These are phyloP conservation scores for Colletotrichum destructivum DNA, from an alignment of 2,329 filamentous ascomycete genomes.

Conservation along the genomic window DNA sequence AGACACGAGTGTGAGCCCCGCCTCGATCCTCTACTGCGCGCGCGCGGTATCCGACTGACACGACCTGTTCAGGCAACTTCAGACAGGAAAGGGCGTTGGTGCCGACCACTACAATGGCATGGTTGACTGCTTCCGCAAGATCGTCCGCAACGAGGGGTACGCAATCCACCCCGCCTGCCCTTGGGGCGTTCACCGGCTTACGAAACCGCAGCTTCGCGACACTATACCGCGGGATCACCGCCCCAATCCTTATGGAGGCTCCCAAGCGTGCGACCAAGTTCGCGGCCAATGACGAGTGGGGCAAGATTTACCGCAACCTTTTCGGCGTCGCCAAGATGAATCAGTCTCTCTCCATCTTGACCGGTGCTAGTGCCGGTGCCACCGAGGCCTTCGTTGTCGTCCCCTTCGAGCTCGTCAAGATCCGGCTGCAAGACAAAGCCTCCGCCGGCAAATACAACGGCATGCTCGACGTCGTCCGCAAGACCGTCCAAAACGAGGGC, in stretches of 20 bases:
- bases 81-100: constrained; percentile 80
- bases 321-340: constrained; percentile 92
- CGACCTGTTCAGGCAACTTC: constrained; percentile 78
- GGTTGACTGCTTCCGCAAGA: constrained; percentile 98
- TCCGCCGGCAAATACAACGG: constrained; percentile 90
- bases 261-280: constrained; percentile 97
- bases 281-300: constrained; percentile 99
- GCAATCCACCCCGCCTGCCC: constrained; percentile 44
- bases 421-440: constrained; percentile 95
- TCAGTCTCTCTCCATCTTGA: constrained; percentile 91
- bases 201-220: constrained; percentile 77
- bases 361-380: constrained; percentile 93
- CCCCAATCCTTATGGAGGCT: constrained; percentile 98
- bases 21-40: constrained; percentile 44
- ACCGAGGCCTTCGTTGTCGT: constrained; percentile 98
- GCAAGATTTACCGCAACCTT: constrained; percentile 88
- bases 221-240: constrained; percentile 94
- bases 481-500: constrained; percentile 89
- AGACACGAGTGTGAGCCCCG: constrained; percentile 89
- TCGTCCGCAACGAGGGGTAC: constrained; percentile 95
- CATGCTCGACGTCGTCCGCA: constrained; percentile 83
- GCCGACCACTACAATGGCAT: constrained; percentile 95
- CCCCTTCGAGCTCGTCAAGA: constrained; percentile 98
- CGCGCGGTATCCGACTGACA: constrained; percentile 44
- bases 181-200: constrained; percentile 28